Base-by-base conservation (phyloP, 441 rosid genomes). In the Jatropha multifida region DNA sequence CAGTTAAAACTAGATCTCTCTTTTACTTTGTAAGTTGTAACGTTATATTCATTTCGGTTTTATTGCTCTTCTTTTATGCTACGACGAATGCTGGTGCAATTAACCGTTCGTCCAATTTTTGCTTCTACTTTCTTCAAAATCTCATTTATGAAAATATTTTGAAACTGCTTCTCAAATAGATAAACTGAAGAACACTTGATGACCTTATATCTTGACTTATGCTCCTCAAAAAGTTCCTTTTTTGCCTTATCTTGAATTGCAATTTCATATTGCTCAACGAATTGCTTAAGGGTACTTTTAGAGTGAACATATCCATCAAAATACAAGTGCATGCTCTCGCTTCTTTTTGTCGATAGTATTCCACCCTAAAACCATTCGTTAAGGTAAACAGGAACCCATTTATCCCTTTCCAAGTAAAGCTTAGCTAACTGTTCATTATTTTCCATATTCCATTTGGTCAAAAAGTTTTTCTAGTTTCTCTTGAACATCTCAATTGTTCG, bases 221-320 rank as follows among this genome's bases (percentile, higher is more conserved):
- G 15, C 26, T 62, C 63, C 0, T 7, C 63, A 12, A 23, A 15
- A 9, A 26, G 1, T 40, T 62, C 65, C 40, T 62, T 26, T 27
- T 26, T 40, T 27, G 26, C 26, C 41, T 62, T 62, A 26, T 62
- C 65, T 7, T 32, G 13, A 26, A 62, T 6, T 26, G 65, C 65
- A 15, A 62, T 11, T 17, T 62, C 65, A 62, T 62, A 62, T 62
- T 62, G 65, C 42, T 62, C 41, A 7, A 62, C 27, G 11, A 62
- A 62, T 62, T 62, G 65, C 18, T 5, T 1, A 26, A 62, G 17
- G 2, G 65, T 62, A 37, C 65, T 62, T 15, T 17, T 37, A 0
- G 65, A 32, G 40, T 62, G 14, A 18, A 32, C n/a, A 62, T 62
- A 62, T 9, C 65, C 18, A 62, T 62, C 65, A 62, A 62, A 62